Conservation (phyloP, 768 basidiomycete species). For the Lanmaoa rubissima region DNA sequence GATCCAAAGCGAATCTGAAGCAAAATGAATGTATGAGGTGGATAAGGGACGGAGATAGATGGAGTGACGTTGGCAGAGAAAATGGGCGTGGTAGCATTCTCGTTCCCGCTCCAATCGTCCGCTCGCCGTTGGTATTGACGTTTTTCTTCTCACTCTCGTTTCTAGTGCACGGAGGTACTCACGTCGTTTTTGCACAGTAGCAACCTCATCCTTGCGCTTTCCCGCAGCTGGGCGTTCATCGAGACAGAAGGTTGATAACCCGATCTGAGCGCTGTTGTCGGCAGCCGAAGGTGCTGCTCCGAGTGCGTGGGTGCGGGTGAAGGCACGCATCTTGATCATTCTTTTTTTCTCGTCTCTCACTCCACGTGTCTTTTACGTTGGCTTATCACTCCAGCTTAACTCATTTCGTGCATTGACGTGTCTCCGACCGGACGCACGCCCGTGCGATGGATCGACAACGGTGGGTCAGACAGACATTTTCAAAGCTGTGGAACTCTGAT, state of each 20-base stretch:
- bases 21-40: too few relatives aligned
- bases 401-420: too few relatives aligned
- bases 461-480: conserved; percentile 68
- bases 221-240: conserved; percentile 71
- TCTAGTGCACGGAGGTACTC: background rate
- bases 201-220: conserved; percentile 78
- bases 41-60: too few relatives aligned
- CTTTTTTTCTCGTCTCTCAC: background rate
- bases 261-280: conserved; percentile 48
- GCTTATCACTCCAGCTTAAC: too few relatives aligned
- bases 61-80: background rate
- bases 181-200: conserved; percentile 48
- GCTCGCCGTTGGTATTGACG: background rate
- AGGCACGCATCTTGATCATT: conserved; percentile 8
- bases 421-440: conserved; percentile 38
- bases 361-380: too few relatives aligned
- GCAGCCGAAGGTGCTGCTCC: conserved; percentile 8
- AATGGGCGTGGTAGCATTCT: background rate
- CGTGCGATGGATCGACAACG: conserved; percentile 51
- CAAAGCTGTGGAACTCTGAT: background rate
- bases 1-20: too few relatives aligned
- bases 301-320: conserved; percentile 19
- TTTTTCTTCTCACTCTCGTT: background rate
- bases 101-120: too few relatives aligned
- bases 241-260: conserved; percentile 76